These are phyloP conservation scores for Dendrobium huoshanense DNA, from an alignment of 106 monocot species.

Conservation along the genomic window DNA sequence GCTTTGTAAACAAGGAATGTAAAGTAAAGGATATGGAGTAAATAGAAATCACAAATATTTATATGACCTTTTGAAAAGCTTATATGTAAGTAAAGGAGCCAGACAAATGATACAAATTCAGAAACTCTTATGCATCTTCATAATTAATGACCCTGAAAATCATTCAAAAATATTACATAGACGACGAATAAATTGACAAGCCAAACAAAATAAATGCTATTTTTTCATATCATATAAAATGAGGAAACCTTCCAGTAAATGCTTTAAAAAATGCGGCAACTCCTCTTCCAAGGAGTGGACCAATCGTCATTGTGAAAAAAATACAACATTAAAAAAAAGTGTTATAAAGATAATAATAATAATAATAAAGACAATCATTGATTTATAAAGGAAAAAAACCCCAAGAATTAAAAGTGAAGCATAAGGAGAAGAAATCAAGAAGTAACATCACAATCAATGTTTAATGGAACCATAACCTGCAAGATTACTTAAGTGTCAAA, in stretches of 20 bases:
- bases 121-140: neutral
- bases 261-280: neutral
- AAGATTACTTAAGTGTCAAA: neutral
- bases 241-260: neutral
- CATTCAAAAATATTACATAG: neutral
- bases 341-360: neutral
- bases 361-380: neutral
- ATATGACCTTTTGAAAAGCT: neutral
- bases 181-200: neutral
- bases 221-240: neutral
- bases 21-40: neutral
- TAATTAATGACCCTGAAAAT: neutral
- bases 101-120: neutral
- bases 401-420: neutral
- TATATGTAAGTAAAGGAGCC: neutral
- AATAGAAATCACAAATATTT: neutral
- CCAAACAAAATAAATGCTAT: neutral
- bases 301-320: neutral
- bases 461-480: neutral
- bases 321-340: neutral
- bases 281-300: neutral
- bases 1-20: neutral
- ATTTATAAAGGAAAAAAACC: neutral
- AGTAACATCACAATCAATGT: neutral
- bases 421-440: neutral